Conservation (phyloP, 768 basidiomycete genomes). For the Coprinellus micaceus region DNA sequence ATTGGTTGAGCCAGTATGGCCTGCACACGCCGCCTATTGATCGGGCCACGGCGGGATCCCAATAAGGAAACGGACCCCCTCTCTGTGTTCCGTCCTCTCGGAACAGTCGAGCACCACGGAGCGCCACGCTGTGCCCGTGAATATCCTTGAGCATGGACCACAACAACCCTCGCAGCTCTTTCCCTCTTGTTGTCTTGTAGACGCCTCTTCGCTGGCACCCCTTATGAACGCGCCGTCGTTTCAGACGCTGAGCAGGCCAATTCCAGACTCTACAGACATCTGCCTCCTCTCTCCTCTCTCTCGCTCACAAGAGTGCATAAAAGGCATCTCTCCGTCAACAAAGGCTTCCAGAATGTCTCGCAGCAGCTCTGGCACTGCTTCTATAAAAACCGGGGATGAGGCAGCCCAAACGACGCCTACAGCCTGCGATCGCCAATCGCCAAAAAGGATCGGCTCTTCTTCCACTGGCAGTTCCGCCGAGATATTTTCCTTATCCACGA, state of each 20-base stretch:
- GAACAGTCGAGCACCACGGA: background rate
- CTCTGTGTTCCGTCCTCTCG: conserved; percentile 5
- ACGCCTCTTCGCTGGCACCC: background rate
- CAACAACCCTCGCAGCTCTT: no score
- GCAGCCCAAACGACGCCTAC: conserved; percentile 4
- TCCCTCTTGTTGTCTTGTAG: background rate
- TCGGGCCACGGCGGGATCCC: background rate
- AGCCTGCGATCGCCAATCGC: conserved; percentile 10
- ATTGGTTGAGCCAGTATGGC: background rate
- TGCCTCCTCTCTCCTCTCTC: background rate
- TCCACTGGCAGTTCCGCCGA: conserved; percentile 9
- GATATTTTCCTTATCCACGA: background rate
- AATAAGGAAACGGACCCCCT: background rate
- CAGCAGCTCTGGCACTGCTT: background rate
- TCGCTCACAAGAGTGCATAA: background rate
- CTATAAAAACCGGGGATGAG: conserved; percentile 1
- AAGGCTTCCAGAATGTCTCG: background rate
- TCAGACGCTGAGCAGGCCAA: background rate
- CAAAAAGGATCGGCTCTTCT: conserved; percentile 6
- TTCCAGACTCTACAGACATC: background rate
- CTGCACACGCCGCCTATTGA: no score
- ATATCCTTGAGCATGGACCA: background rate
- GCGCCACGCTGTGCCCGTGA: background rate
- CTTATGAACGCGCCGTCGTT: background rate
- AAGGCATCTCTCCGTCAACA: background rate